These are phyloP conservation scores for Pichia sp. DNA, from an alignment of 1,139 yeast species.

Conservation along the genomic window DNA sequence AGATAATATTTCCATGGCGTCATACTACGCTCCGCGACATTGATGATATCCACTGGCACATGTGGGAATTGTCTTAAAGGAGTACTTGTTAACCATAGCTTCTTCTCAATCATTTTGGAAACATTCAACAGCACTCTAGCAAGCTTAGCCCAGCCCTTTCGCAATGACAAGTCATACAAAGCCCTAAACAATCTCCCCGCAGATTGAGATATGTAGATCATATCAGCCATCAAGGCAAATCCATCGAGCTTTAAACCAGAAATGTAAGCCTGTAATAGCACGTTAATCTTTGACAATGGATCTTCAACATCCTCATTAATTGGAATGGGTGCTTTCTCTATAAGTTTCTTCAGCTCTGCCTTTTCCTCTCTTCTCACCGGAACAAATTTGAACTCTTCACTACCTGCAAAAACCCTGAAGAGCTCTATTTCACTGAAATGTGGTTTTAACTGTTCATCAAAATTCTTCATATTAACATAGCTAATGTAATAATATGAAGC, in stretches of 20 bases:
- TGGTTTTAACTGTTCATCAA: conserved; percentile 55
- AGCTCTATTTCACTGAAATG: conserved; percentile 67
- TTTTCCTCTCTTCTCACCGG: conserved; percentile 86
- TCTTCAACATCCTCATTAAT: conserved; percentile 66
- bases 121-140: conserved; percentile 53
- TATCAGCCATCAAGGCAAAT: conserved; percentile 86
- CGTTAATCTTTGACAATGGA: conserved; percentile 72
- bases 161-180: conserved; percentile 66
- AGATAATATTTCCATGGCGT: conserved; percentile 81
- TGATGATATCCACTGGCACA: conserved; percentile 64
- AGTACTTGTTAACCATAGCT: conserved; percentile 80
- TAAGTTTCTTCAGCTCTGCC: conserved; percentile 61
- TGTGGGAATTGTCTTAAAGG: conserved; percentile 77
- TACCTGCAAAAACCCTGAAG: conserved; percentile 65
- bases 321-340: conserved; percentile 81
- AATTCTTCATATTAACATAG: conserved; percentile 60
- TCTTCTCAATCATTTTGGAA: conserved; percentile 71
- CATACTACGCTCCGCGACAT: conserved; percentile 71
- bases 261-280: conserved; percentile 77
- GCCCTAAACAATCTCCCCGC: conserved; percentile 89
- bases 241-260: conserved; percentile 74
- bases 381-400: conserved; percentile 80
- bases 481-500: conserved; percentile 85
- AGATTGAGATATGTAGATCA: conserved; percentile 88
- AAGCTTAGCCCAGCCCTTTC: conserved; percentile 66